These are phyloP conservation scores for Rhododendron kiyosumense DNA, from an alignment of 148 eudicot genomes.

Conservation along the genomic window DNA sequence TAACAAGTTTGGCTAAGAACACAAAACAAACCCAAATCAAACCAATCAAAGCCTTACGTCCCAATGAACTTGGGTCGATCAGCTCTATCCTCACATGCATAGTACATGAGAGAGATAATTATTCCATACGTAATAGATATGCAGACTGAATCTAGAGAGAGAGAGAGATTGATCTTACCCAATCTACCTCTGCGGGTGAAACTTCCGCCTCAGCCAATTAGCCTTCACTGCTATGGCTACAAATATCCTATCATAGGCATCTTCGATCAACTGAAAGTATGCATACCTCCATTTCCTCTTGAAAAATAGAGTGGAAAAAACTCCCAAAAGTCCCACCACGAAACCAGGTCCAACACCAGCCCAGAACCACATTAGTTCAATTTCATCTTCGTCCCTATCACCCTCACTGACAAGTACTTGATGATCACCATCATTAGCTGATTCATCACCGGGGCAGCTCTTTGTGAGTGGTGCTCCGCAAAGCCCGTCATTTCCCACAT, in stretches of 20 bases:
- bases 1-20: not conserved
- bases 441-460: not conserved
- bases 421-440: not conserved
- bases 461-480: conserved; percentile 15
- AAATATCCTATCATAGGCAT: not conserved
- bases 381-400: not conserved
- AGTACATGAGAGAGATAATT: not conserved
- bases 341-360: not conserved
- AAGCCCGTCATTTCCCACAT: conserved; percentile 9
- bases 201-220: not conserved
- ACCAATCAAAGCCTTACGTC: not conserved
- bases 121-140: not conserved
- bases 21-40: no score
- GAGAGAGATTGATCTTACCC: not conserved
- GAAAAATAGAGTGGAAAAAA: not conserved
- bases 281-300: not conserved
- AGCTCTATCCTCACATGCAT: not conserved
- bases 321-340: not conserved
- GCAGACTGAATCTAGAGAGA: not conserved
- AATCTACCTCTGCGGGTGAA: not conserved
- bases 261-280: not conserved
- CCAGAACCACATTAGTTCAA: not conserved
- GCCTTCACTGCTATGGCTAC: not conserved
- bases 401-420: not conserved
- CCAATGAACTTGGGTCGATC: not conserved